Base-by-base conservation (phyloP, 2,329 filamentous ascomycete species). In the Sclerotinia glacialis region DNA sequence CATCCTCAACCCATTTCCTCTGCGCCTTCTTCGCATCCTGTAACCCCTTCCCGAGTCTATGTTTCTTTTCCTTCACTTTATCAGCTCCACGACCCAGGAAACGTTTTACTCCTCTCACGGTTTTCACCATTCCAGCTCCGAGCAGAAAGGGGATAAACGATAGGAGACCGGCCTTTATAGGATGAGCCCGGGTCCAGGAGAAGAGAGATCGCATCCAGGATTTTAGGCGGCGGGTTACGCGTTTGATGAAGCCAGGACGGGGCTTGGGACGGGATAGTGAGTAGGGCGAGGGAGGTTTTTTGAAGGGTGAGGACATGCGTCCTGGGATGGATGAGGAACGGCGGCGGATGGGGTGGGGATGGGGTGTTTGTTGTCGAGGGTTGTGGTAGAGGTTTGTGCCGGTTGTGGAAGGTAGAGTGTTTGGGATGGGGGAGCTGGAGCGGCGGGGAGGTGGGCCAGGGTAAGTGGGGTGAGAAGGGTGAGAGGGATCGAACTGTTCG, bases 91-190 rank as follows among this genome's bases (percentile, higher is more conserved):
- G n/a, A n/a, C 37, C 52, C 7, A 58, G 49, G 9, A 50, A 68
- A 18, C 65, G 64, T 3, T 67, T 58, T 3, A 70, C 16, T 3
- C 49, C 54, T 23, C 56, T 47, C n/a, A 67, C 37, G 0, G 64
- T 37, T 18, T 63, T 68, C 28, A 69, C 52, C 1, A 71, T 23
- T 0, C 70, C 72, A 0, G 69, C 72, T 2, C 68, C 65, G 2
- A 71, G 68, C 7, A 74, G 5, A 1, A 74, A 37, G 1, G 74
- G 74, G 2, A 75, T 31, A n/a, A 74, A 67, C 1, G 70, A 66
- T 21, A 73, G 34, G 2, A 75, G 6, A 0, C 71, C 71, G 1
- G 71, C 69, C 26, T 71, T 71, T 1, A 75, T 69, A 0, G 74
- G 74, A 55, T 76, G 70, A 18, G 65, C 64, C 28, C 64, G 67